Evolutionary conservation across 2,329 filamentous ascomycete genomes (phyloP).

Genomic region (Didymella keratinophila): DNA sequence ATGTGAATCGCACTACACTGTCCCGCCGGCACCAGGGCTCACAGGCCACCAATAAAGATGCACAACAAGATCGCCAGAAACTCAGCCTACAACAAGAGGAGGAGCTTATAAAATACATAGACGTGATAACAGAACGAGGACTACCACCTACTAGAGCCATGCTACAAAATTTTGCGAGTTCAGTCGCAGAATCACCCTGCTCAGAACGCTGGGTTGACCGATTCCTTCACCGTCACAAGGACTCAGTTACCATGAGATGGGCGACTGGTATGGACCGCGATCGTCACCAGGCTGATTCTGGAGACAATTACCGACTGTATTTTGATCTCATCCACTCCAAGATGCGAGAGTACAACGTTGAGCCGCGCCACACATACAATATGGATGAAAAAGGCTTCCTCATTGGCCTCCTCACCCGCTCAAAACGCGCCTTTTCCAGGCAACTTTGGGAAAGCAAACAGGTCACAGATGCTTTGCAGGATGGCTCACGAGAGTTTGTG

Average conservation of each 20-base stretch:
- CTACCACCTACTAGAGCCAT: no score
- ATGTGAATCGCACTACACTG: no score
- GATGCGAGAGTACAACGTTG: not conserved
- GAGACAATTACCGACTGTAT: not conserved
- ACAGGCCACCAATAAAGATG: no score
- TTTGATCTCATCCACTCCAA: not conserved
- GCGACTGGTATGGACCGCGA: slow-evolving; percentile 8
- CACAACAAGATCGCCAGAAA: no score
- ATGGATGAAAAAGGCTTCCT: slow-evolving; percentile 17
- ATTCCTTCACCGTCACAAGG: slow-evolving; percentile 17
- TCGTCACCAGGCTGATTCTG: not conserved
- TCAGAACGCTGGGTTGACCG: slow-evolving; percentile 17
- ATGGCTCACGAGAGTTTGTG: not conserved
- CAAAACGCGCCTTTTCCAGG: no score
- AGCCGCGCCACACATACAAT: slow-evolving; percentile 9
- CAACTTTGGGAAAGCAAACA: slow-evolving; percentile 32
- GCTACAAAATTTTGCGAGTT: no score
- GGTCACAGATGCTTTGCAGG: slow-evolving; percentile 47
- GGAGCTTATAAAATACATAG: no score
- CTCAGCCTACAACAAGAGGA: no score
- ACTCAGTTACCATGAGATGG: slow-evolving; percentile 6
- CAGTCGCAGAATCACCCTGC: not conserved
- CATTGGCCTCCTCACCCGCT: no score
- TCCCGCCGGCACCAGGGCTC: no score
- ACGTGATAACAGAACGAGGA: no score